A percentile compares a stretch with the other conserved stretches of the same genome.
phyloP scores from a whole-genome alignment of 2,329 filamentous ascomycete species.

The Westerdykella ornata region DNA sequence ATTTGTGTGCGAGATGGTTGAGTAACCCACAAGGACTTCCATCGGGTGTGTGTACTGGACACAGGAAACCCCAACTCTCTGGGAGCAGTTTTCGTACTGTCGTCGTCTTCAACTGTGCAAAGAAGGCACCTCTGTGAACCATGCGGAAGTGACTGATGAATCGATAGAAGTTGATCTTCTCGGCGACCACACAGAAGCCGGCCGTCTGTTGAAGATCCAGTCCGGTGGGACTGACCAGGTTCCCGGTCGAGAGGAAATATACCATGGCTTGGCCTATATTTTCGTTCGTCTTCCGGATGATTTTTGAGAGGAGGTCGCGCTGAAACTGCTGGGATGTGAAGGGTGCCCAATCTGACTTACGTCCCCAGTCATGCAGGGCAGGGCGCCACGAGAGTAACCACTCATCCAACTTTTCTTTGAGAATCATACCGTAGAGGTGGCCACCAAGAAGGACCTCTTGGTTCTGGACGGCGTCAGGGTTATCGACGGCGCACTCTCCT shows the following conservation, averaged over 20 bases:
- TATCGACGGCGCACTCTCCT: conserved; percentile 87
- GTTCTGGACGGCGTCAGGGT: conserved; percentile 92
- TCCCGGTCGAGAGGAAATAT: conserved; percentile 95
- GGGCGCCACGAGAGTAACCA: conserved; percentile 63
- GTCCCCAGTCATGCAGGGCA: conserved; percentile 50
- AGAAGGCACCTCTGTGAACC: conserved; percentile 98
- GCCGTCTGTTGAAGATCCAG: conserved; percentile 91
- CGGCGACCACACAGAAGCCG: conserved; percentile 91
- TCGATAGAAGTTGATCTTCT: conserved; percentile 97
- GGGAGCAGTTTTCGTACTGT: conserved; percentile 91
- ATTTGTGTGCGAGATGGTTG: conserved; percentile 94
- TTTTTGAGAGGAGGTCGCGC: conserved; percentile 69
- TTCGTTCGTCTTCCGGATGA: conserved; percentile 77
- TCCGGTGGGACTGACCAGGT: conserved; percentile 82
- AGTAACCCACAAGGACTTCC: conserved; percentile 89
- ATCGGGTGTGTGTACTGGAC: conserved; percentile 95
- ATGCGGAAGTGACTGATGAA: conserved; percentile 99
- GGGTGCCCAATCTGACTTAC: conserved; percentile 45
- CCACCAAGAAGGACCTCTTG: conserved; percentile 92
- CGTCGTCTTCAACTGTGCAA: conserved; percentile 94
- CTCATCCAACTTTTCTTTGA: conserved; percentile 92
- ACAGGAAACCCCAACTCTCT: conserved; percentile 97
- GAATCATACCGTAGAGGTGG: conserved; percentile 87
- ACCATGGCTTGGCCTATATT: conserved; percentile 81
- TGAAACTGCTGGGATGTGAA: conserved; percentile 71